Conservation (phyloP, 805 yeast genomes). For the Kodamaea neixiangensis region DNA sequence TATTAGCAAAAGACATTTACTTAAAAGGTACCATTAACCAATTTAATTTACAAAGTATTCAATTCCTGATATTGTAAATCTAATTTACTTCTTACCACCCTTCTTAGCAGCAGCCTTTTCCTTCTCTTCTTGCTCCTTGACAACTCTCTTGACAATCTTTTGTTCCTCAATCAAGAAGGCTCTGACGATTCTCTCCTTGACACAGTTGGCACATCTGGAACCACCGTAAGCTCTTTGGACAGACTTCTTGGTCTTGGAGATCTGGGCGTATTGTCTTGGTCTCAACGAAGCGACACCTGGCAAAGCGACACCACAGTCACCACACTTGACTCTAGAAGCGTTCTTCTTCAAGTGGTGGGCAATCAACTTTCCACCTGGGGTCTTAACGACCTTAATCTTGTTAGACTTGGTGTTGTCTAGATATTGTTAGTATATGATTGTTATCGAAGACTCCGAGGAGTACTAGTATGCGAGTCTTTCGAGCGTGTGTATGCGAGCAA, state of each 20-base stretch:
- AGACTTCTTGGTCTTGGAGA: conserved; percentile 95
- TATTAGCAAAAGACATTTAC: conserved; percentile 17
- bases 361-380: conserved; percentile 99
- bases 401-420: conserved; percentile 98
- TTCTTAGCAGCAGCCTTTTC: conserved; percentile 57
- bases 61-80: conserved; percentile 9
- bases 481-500: too few species aligned
- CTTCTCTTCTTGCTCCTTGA: conserved; percentile 93
- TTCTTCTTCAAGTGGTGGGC: conserved; percentile 96
- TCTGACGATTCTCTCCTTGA: conserved; percentile 98
- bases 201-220: conserved; percentile 96
- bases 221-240: conserved; percentile 99
- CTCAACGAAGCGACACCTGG: conserved; percentile 92
- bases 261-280: conserved; percentile 96
- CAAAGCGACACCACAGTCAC: conserved; percentile 81
- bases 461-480: too few species aligned
- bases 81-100: conserved; percentile 33
- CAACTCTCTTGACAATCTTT: conserved; percentile 99
- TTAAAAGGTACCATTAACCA: conserved; percentile 16
- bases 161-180: conserved; percentile 99
- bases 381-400: conserved; percentile 99
- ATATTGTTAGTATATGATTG: conserved; percentile 32
- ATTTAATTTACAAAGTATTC: conserved; percentile 13
- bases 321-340: conserved; percentile 86
- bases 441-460: too few species aligned